These are phyloP conservation scores for Lactarius evosmus DNA, from an alignment of 768 basidiomycete species.

Conservation along the genomic window DNA sequence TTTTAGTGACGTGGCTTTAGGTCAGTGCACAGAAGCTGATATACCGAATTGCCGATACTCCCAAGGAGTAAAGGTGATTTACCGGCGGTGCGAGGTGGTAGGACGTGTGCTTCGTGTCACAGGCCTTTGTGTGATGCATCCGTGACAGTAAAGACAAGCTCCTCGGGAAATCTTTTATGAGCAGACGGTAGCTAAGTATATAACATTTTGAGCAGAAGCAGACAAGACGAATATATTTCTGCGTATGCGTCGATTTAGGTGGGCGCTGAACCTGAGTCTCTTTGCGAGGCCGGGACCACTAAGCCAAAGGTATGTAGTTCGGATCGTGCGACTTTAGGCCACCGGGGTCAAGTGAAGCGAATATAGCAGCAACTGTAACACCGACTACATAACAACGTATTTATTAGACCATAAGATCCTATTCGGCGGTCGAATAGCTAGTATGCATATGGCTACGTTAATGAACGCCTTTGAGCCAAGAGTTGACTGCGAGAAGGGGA, in stretches of 20 bases:
- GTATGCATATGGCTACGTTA: no score
- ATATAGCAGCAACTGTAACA: no score
- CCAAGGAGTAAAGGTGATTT: slow-evolving; percentile 6
- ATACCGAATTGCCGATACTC: slow-evolving; percentile 21
- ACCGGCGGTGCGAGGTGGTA: background rate
- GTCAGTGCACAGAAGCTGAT: slow-evolving; percentile 24
- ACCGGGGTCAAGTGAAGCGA: background rate
- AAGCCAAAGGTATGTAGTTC: background rate
- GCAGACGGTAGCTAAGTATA: background rate
- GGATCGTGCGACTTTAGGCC: background rate
- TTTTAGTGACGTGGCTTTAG: background rate
- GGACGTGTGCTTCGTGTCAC: background rate
- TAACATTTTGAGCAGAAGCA: background rate
- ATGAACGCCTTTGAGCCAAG: no score
- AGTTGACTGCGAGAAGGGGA: no score
- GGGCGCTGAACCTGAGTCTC: background rate
- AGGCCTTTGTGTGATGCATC: background rate
- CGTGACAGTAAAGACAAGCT: background rate
- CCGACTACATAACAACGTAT: no score
- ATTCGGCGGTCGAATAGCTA: no score
- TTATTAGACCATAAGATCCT: no score
- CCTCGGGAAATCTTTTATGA: background rate
- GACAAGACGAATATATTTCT: background rate
- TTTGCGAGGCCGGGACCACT: background rate
- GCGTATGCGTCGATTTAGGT: background rate